Conservation (phyloP, 2,329 filamentous ascomycete species). For the Macrophomina phaseolina region DNA sequence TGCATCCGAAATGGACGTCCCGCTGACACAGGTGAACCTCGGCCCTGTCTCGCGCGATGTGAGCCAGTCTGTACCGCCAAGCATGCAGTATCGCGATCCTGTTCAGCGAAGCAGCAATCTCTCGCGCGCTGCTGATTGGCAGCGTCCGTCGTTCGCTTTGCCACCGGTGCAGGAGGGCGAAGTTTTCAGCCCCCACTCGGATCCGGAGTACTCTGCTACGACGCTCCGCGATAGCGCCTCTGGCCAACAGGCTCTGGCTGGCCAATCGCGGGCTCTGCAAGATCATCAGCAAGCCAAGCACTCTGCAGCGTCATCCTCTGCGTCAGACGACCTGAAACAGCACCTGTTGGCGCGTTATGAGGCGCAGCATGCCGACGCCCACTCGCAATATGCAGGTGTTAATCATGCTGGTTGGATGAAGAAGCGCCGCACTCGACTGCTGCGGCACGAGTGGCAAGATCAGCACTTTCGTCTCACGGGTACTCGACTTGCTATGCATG, state of each 20-base stretch:
- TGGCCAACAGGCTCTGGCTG: constrained; percentile 8
- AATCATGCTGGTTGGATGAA: constrained; percentile 88
- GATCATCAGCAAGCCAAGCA: constrained; percentile 7
- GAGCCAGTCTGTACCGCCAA: constrained; percentile 90
- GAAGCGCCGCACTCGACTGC: constrained; percentile 87
- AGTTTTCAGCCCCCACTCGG: constrained; percentile 48
- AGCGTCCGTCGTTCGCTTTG: constrained; percentile 73
- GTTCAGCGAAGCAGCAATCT: constrained; percentile 50
- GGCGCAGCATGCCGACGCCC: constrained; percentile 38
- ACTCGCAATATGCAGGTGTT: constrained; percentile 53
- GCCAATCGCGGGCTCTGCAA: constrained; percentile 23
- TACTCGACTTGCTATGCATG: constrained; percentile 70
- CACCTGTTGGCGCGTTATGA: constrained; percentile 24
- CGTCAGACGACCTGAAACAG: constrained; percentile 26
- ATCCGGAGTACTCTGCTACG: constrained; percentile 29
- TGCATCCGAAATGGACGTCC: constrained; percentile 87
- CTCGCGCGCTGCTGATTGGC: constrained; percentile 51
- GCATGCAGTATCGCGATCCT: constrained; percentile 77
- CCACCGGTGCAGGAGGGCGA: constrained; percentile 72
- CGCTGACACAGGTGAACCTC: constrained; percentile 72
- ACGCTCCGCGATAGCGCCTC: constrained; percentile 32
- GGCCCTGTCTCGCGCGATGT: constrained; percentile 77
- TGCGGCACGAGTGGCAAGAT: constrained; percentile 93
- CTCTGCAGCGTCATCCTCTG: constrained; percentile 6
- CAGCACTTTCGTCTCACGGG: constrained; percentile 83